phyloP scores from a whole-genome alignment of 106 monocot species.

The Amphibolis antarctica region DNA sequence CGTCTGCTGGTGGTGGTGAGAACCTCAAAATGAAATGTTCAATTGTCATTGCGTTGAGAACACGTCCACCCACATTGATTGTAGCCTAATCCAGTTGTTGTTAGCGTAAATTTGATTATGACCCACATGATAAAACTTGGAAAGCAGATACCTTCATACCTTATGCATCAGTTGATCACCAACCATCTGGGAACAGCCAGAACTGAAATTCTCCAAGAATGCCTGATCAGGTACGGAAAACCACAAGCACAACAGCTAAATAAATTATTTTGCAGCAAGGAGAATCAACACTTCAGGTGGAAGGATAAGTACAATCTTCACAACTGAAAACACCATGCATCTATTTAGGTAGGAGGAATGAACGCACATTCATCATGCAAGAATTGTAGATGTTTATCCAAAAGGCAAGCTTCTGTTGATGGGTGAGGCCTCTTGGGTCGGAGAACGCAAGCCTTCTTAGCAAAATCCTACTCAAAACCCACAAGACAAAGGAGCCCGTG shows the following conservation, averaged over 20 bases:
- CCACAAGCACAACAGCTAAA: neutral
- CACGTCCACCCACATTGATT: slow-evolving; percentile 75
- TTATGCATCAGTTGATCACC: slow-evolving; percentile 52
- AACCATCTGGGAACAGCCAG: slow-evolving; percentile 48
- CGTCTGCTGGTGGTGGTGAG: slow-evolving; percentile 41
- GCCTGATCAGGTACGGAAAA: slow-evolving; percentile 24
- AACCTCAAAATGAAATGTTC: slow-evolving; percentile 73
- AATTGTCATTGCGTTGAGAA: slow-evolving; percentile 66
- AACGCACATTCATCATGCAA: slow-evolving; percentile 75
- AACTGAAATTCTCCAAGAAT: slow-evolving; percentile 52
- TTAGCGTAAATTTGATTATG: neutral
- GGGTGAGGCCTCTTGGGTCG: slow-evolving; percentile 36
- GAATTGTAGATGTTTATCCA: slow-evolving; percentile 88
- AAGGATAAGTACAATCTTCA: neutral
- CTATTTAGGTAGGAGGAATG: no score
- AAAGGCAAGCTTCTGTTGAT: slow-evolving; percentile 81
- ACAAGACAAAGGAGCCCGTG: neutral
- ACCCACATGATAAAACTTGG: neutral
- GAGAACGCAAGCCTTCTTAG: slow-evolving; percentile 40
- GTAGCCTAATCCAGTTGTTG: slow-evolving; percentile 38
- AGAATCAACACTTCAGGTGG: neutral
- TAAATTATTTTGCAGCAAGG: neutral
- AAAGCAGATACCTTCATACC: slow-evolving; percentile 10
- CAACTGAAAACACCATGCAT: no score
- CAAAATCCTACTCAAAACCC: slow-evolving; percentile 22